phyloP scores from a whole-genome alignment of 2,329 filamentous ascomycete genomes.

The Neonectria magnoliae region DNA sequence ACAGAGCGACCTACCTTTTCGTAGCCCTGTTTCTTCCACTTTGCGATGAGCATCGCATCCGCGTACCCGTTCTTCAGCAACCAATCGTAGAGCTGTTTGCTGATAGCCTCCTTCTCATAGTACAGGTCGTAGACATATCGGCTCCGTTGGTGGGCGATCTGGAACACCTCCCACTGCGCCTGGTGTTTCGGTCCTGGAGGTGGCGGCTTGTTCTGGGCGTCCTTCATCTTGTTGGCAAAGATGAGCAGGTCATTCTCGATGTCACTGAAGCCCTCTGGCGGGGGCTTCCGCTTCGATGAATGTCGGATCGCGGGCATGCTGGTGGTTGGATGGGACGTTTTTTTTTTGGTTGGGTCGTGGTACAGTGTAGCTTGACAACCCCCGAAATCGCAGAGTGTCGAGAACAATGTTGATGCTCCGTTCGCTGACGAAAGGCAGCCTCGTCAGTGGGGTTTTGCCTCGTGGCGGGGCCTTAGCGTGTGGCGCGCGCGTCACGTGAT shows the following conservation, averaged over 20 bases:
- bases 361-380: conserved; percentile 4
- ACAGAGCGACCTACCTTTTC: conserved; percentile 78
- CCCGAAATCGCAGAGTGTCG: conserved; percentile 16
- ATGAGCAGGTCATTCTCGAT: conserved; percentile 88
- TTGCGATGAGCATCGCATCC: conserved; percentile 94
- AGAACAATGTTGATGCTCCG: conserved; percentile 8
- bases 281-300: conserved; percentile 80
- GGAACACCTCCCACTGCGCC: conserved; percentile 96
- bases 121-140: conserved; percentile 98
- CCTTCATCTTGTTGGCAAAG: conserved; percentile 92
- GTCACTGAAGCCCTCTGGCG: conserved; percentile 86
- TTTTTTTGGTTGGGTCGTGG: not conserved
- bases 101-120: conserved; percentile 97
- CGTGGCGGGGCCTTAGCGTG: conserved; percentile 33
- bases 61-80: conserved; percentile 96
- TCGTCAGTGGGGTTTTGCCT: conserved; percentile 31
- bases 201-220: conserved; percentile 89
- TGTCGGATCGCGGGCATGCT: conserved; percentile 81
- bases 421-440: conserved; percentile 38
- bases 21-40: conserved; percentile 99
- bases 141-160: conserved; percentile 91
- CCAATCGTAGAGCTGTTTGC: conserved; percentile 92
- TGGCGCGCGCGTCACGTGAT: conserved; percentile 46
- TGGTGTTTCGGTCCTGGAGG: conserved; percentile 86
- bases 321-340: not conserved